phyloP scores from a whole-genome alignment of 768 basidiomycete genomes.

The Termitomyces titanicus region DNA sequence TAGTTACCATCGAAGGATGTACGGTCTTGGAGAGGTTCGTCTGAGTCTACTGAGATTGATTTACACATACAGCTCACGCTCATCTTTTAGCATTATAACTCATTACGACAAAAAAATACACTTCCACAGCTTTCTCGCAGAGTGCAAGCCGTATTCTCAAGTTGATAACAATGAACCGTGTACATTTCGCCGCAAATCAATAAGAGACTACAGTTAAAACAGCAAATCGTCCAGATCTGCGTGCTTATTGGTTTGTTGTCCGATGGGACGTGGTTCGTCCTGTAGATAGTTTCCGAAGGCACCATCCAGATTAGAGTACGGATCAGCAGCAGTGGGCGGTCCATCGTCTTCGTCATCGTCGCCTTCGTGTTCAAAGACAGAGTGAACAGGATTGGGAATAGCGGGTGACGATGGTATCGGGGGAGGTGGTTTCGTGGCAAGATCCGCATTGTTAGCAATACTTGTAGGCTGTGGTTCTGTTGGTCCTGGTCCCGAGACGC shows the following conservation, averaged over 20 bases:
- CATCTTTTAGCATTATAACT: conserved; percentile 77
- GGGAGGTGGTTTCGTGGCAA: conserved; percentile 28
- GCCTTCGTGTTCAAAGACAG: conserved; percentile 24
- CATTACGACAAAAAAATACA: conserved; percentile 55
- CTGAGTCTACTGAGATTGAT: neutral
- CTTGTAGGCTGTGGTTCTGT: conserved; percentile 35
- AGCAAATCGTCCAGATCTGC: conserved; percentile 66
- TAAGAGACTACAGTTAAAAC: conserved; percentile 33
- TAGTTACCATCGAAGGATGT: conserved; percentile 93
- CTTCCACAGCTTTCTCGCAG: conserved; percentile 24
- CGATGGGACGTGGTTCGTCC: conserved; percentile 70
- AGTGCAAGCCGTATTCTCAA: conserved; percentile 22
- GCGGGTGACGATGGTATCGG: conserved; percentile 24
- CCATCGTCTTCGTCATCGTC: conserved; percentile 41
- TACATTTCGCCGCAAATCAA: conserved; percentile 9
- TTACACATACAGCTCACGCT: conserved; percentile 4
- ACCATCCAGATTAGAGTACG: conserved; percentile 78
- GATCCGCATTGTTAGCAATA: conserved; percentile 21
- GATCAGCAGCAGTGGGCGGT: conserved; percentile 45
- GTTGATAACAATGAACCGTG: conserved; percentile 12
- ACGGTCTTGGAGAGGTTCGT: conserved; percentile 92
- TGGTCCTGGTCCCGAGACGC: conserved; percentile 63
- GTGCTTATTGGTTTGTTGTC: conserved; percentile 30
- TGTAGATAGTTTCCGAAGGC: conserved; percentile 73
- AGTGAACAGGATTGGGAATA: neutral